A percentile compares a stretch with the other conserved stretches of the same genome.
phyloP scores from a whole-genome alignment of 495 filamentous ascomycete genomes.

The Saxophila tyrrhenica region DNA sequence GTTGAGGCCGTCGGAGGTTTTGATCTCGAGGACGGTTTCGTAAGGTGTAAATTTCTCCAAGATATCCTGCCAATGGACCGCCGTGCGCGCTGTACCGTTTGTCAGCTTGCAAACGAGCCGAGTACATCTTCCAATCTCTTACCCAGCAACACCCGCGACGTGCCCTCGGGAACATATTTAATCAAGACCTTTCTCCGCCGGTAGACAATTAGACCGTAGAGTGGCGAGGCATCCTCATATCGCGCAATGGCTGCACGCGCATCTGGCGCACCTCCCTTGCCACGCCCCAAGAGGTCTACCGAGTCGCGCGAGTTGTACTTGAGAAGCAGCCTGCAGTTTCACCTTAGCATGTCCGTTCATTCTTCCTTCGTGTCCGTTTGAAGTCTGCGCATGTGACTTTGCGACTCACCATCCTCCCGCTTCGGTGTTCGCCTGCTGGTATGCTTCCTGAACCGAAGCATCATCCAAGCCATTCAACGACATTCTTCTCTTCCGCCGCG shows the following conservation, averaged over 20 bases:
- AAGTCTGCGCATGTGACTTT: background rate
- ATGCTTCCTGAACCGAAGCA: conserved; percentile 67
- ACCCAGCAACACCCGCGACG: conserved; percentile 88
- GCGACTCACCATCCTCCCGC: conserved; percentile 84
- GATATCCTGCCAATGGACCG: conserved; percentile 86
- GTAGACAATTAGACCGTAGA: conserved; percentile 88
- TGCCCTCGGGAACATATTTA: conserved; percentile 82
- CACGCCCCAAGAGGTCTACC: conserved; percentile 64
- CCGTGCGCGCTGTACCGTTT: conserved; percentile 61
- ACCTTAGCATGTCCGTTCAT: background rate
- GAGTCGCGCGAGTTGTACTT: conserved; percentile 86
- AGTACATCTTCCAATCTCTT: background rate
- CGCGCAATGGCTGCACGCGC: conserved; percentile 62
- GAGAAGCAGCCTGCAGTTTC: conserved; percentile 66
- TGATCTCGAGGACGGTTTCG: conserved; percentile 68
- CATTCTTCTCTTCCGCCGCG: conserved; percentile 40
- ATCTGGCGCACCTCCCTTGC: conserved; percentile 75
- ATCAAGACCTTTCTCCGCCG: conserved; percentile 81
- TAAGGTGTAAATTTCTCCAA: conserved; percentile 78
- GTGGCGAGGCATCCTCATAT: conserved; percentile 72
- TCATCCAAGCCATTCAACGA: conserved; percentile 95
- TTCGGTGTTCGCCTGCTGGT: conserved; percentile 67
- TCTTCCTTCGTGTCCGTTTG: background rate
- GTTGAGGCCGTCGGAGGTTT: conserved; percentile 63
- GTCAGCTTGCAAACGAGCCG: conserved; percentile 1